Base-by-base conservation (phyloP, 257 asterid genomes). In the Ilex asprella region DNA sequence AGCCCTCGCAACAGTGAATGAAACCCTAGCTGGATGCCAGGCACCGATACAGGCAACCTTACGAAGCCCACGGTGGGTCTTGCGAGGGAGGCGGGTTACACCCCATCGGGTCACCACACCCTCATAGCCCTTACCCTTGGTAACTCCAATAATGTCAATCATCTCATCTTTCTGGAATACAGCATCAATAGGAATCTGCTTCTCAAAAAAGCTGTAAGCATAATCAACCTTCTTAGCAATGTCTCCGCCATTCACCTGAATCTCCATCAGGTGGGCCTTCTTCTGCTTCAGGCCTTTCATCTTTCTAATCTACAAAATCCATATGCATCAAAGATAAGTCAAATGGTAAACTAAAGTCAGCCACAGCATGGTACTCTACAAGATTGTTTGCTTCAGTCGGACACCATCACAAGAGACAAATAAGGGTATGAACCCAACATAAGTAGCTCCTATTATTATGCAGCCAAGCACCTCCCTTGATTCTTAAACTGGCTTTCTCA, bases 101-200 rank as follows among this genome's bases (percentile, higher is more conserved):
- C 96, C 96, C 96, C 96, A 88, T n/a, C 95, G 96, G 39, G 95
- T 86, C 6, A 88, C 96, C 0, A 88, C 96, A 50, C 96, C 96
- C 60, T 88, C 95, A 1, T 80, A 88, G 0, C 96, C 96, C 77
- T 88, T 86, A 30, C 95, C 96, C 69, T 82, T 88, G 2, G 96
- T 88, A 53, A 87, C 93, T 11, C 95, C 95, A 59, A 87, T 81
- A 39, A 87, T 82, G 64, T 88, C 96, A 10, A 88, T 75, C 96
- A 88, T 88, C 74, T 88, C 96, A 61, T 88, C 96, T 51, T 88
- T 88, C 71, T 84, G 93, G 81, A 88, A 86, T n/a, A 88, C 85
- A 39, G 93, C 81, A 80, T 88, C 96, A 32, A 88, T 47, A 0
- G 96, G 96, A n/a, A 88, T 32, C 73, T 86, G 90, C 77, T 88